phyloP scores from a whole-genome alignment of 768 basidiomycete genomes.

The Mycena kentingensis region DNA sequence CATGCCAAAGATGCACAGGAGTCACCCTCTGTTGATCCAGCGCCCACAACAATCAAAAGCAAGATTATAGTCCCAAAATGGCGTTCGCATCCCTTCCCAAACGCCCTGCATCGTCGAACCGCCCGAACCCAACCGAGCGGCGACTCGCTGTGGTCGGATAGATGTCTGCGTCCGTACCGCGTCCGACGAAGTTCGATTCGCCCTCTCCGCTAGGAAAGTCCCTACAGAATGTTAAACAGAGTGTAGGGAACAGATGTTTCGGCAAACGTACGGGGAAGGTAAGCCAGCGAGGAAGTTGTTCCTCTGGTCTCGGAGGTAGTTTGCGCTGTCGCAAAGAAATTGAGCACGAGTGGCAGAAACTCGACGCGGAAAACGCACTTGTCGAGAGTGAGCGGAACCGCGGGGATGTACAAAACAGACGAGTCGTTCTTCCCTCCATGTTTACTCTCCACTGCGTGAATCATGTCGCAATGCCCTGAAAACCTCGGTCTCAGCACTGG shows the following conservation, averaged over 20 bases:
- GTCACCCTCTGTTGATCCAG: too few species aligned
- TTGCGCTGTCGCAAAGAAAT: slow-evolving; percentile 35
- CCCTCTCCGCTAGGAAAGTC: slow-evolving; percentile 58
- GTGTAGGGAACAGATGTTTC: background rate
- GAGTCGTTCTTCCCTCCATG: slow-evolving; percentile 53
- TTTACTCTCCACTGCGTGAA: slow-evolving; percentile 55
- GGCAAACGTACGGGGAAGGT: slow-evolving; percentile 47
- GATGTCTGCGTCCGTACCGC: slow-evolving; percentile 38
- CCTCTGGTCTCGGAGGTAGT: slow-evolving; percentile 52
- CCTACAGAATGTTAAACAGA: slow-evolving; percentile 26
- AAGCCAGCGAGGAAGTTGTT: slow-evolving; percentile 47
- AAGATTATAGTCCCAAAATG: slow-evolving; percentile 19
- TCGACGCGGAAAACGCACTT: slow-evolving; percentile 38
- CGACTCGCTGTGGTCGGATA: slow-evolving; percentile 36
- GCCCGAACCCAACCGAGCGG: slow-evolving; percentile 45
- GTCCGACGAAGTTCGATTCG: slow-evolving; percentile 45
- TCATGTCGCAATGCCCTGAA: slow-evolving; percentile 55
- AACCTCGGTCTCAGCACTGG: background rate
- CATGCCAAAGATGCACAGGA: too few species aligned
- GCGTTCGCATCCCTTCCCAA: slow-evolving; percentile 24
- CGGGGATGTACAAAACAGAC: slow-evolving; percentile 59
- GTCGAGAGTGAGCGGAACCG: slow-evolving; percentile 50
- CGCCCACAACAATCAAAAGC: background rate
- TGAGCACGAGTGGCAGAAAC: background rate
- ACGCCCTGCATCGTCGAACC: slow-evolving; percentile 25